Evolutionary conservation across 164 flowering plant genomes (phyloP).

Genomic region (Nelumbo lutea): DNA sequence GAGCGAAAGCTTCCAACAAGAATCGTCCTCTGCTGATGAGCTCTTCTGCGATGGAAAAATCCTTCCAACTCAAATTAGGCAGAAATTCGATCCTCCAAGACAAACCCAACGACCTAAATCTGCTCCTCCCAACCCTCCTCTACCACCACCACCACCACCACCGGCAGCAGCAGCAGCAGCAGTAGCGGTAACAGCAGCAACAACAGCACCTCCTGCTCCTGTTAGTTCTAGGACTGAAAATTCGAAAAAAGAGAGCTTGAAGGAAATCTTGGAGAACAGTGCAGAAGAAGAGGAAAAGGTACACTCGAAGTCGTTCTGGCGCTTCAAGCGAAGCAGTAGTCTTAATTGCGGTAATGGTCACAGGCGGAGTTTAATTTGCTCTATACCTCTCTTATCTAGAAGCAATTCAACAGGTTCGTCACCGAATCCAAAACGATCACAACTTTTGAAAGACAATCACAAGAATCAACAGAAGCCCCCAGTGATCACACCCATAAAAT

Average conservation of each 20-base stretch:
- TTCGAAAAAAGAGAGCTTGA: constrained; percentile 45
- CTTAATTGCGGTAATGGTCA: constrained; percentile 38
- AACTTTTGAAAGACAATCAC: constrained; percentile 26
- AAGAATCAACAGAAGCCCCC: constrained; percentile 33
- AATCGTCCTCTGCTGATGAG: constrained; percentile 60
- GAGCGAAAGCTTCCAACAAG: constrained; percentile 24
- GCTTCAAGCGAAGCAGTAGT: constrained; percentile 67
- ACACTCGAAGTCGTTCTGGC: constrained; percentile 50
- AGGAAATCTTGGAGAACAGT: constrained; percentile 41
- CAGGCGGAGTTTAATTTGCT: constrained; percentile 34
- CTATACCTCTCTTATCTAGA: constrained; percentile 49
- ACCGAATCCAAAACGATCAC: constrained; percentile 33
- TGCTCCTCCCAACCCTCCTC: constrained; percentile 5
- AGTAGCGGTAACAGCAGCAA: too few species aligned
- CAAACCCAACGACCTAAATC: background rate
- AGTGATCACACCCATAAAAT: constrained; percentile 1
- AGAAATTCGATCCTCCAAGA: constrained; percentile 1
- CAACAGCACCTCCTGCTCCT: background rate
- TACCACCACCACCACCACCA: constrained; percentile 4
- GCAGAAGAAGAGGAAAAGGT: constrained; percentile 34
- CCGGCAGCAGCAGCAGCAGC: too few species aligned
- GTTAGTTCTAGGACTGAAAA: background rate
- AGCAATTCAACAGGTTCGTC: constrained; percentile 87
- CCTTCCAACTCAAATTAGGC: constrained; percentile 45
- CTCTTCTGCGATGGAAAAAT: constrained; percentile 72